Evolutionary conservation across 2,329 filamentous ascomycete genomes (phyloP), one percentile per base, ranked within the genome.

Genomic region (Tolypocladium paradoxum): DNA sequence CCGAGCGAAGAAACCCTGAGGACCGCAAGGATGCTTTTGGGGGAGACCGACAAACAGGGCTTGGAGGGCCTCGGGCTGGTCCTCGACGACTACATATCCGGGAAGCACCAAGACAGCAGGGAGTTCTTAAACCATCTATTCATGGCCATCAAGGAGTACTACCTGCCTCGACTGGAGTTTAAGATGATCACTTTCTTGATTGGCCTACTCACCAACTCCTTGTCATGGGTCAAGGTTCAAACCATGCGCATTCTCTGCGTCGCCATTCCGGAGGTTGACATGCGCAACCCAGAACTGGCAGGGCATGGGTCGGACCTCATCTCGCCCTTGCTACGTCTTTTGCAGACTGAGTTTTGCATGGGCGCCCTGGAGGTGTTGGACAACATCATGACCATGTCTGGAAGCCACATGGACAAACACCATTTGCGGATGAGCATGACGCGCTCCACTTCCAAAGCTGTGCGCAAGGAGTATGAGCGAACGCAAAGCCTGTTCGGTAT

Each of bases 371-470:
- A 90, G 58, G 92, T 99, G 1, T 75, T 99, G 54, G 93, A 99
- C 68, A 88, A 92, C 58, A 93, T 97, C 61, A 95, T 96, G 81
- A 89, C 88, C 31, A 92, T 97, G 75, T 90, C 90, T 0, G 88
- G 89, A 5, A 90, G 88, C 34, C 87, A 92, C 1, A 90, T 96
- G 79, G 93, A 97, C 68, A 90, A 88, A 61, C 90, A 96, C 61
- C 90, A 97, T 64, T 74, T 99, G 54, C 84, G 93, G 38, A 99
- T 99, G 95, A 97, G 92, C 69, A 96, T 99, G 90, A 91, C 90
- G 6, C 86, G 88, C 14, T 85, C 88, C 1, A 90, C 90, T 2
- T 93, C 90, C 0, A 87, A 88, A 61, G 83, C 87, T 0, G 87
- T 93, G 49, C 85, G 89, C 49, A 97, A 96, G 66, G 91, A 97